Conservation (phyloP, 2,329 filamentous ascomycete genomes). For the Fonsecaea erecta region DNA sequence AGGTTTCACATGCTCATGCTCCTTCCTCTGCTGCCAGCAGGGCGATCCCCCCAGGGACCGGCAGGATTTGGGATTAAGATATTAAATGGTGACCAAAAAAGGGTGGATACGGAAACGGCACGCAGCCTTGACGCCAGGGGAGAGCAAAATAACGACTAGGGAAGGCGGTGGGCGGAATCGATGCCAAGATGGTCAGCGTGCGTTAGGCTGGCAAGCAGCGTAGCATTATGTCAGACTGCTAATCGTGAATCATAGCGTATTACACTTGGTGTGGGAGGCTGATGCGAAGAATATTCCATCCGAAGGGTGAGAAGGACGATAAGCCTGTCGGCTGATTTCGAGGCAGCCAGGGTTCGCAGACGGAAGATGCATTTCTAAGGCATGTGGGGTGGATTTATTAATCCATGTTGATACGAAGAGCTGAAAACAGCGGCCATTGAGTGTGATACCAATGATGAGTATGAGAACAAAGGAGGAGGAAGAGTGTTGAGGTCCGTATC, state of each 20-base stretch:
- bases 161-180: not conserved
- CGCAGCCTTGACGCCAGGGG: not conserved
- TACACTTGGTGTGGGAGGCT: not conserved
- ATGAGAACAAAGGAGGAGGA: not conserved
- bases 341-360: not conserved
- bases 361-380: not conserved
- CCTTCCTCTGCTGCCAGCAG: not conserved
- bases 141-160: not conserved
- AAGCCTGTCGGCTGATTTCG: not conserved
- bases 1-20: not conserved
- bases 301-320: not conserved
- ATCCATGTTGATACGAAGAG: not conserved
- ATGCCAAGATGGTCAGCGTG: not conserved
- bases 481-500: not conserved
- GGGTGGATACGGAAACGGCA: not conserved
- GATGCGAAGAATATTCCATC: not conserved
- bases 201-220: not conserved
- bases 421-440: not conserved
- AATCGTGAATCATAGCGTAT: not conserved
- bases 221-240: slow-evolving; percentile 2
- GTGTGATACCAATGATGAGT: not conserved
- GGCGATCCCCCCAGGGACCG: not conserved
- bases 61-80: not conserved
- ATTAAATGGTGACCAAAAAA: not conserved
- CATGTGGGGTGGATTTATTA: not conserved